phyloP scores from a whole-genome alignment of 306 rosid genomes.

The Trichosanthes truncata region DNA sequence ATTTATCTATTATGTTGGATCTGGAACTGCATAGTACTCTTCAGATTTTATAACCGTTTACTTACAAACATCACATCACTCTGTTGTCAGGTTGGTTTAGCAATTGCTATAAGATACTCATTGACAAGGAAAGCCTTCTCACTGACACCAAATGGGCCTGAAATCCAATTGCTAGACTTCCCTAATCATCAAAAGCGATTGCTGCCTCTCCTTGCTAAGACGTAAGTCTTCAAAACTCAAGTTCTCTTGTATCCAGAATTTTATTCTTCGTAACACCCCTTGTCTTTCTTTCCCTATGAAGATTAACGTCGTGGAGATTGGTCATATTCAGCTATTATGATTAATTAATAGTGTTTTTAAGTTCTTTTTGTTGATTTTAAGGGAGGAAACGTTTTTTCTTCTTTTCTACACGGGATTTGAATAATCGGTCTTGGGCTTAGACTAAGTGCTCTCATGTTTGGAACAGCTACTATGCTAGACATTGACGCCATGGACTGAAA shows the following conservation, averaged over 20 bases:
- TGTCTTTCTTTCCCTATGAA: neutral
- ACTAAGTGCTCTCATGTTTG: neutral
- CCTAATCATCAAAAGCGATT: slow-evolving; percentile 85
- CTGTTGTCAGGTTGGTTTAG: slow-evolving; percentile 50
- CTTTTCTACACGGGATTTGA: neutral
- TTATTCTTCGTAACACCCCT: neutral
- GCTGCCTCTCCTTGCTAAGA: slow-evolving; percentile 82
- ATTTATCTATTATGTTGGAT: neutral
- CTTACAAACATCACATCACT: slow-evolving; percentile 12
- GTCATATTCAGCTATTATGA: neutral
- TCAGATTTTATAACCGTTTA: neutral
- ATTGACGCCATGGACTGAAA: neutral
- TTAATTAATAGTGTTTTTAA: neutral
- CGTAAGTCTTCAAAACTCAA: slow-evolving; percentile 31
- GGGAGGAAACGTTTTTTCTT: neutral
- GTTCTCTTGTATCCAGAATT: neutral
- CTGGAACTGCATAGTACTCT: neutral
- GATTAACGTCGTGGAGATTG: neutral
- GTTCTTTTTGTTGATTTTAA: neutral
- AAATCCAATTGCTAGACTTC: slow-evolving; percentile 80
- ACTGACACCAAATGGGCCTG: slow-evolving; percentile 57
- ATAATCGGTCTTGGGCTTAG: neutral
- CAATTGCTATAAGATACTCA: slow-evolving; percentile 79
- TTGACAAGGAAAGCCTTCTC: slow-evolving; percentile 86
- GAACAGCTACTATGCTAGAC: neutral